Conservation (phyloP, 163 green algal species). For the Prototheca wickerhamii region DNA sequence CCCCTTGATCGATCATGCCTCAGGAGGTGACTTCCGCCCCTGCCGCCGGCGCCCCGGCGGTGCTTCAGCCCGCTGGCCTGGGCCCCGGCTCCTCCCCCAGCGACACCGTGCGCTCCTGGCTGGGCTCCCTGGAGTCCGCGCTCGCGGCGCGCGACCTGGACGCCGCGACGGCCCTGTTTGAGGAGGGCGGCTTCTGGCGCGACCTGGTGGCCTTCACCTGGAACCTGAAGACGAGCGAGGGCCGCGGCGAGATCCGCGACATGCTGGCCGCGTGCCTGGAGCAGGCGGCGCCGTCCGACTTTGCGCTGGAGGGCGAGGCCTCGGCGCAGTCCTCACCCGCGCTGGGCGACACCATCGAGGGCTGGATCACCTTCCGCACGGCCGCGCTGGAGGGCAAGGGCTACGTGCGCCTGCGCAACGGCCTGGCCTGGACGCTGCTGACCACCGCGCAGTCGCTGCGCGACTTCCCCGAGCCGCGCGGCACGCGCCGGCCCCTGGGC, state of each 20-base stretch:
- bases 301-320: not conserved
- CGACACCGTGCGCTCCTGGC: not conserved
- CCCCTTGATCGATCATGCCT: no score
- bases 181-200: not conserved
- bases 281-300: not conserved
- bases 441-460: conserved; percentile 1
- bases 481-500: not conserved
- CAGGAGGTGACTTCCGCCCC: no score
- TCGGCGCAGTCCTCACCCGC: not conserved
- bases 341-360: not conserved
- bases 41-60: no score
- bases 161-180: not conserved
- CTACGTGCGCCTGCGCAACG: not conserved
- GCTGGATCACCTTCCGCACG: conserved; percentile 5
- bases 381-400: not conserved
- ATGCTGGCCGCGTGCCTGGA: conserved; percentile 1
- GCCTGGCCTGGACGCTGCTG: conserved; percentile 1
- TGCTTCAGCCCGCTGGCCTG: no score
- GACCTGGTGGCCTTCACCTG: conserved; percentile 5
- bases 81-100: not conserved
- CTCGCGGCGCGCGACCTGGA: not conserved
- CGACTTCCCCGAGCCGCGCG: conserved; percentile 1
- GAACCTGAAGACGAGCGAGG: conserved; percentile 3
- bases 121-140: not conserved
- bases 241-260: not conserved